These are phyloP conservation scores for Helotiales sp. DNA, from an alignment of 2,329 filamentous ascomycete species.

Conservation along the genomic window DNA sequence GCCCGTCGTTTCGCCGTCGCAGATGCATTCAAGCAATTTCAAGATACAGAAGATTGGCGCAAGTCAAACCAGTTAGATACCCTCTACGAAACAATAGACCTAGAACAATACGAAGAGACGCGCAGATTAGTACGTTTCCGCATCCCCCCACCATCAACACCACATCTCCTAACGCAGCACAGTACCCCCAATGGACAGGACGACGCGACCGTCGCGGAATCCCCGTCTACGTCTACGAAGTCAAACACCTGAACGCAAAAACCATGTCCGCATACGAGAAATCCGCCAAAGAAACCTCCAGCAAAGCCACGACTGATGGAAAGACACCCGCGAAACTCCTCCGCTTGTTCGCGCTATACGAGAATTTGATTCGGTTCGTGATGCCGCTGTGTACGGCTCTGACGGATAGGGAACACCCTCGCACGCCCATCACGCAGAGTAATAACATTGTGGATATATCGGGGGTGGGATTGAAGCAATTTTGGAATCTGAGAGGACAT, in stretches of 20 bases:
- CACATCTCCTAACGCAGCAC: constrained; percentile 1
- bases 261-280: constrained; percentile 81
- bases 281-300: constrained; percentile 55
- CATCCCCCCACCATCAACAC: constrained; percentile 20
- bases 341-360: constrained; percentile 89
- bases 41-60: constrained; percentile 87
- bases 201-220: constrained; percentile 89
- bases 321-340: constrained; percentile 77
- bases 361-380: constrained; percentile 86
- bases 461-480: constrained; percentile 86
- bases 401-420: constrained; percentile 69
- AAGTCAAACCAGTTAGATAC: constrained; percentile 76
- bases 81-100: constrained; percentile 85
- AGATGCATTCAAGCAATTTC: constrained; percentile 83
- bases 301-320: constrained; percentile 66
- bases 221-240: constrained; percentile 89
- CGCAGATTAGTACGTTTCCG: constrained; percentile 67
- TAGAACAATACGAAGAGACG: constrained; percentile 82
- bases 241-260: constrained; percentile 81
- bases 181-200: constrained; percentile 96
- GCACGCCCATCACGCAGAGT: constrained; percentile 88
- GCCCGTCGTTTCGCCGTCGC: constrained; percentile 79
- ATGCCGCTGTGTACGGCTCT: constrained; percentile 84
- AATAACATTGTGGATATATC: constrained; percentile 96
- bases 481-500: constrained; percentile 92